Percentiles rank a stretch among this genome's conserved stretches.
Conservation (phyloP, 164 flowering plant genomes). For the Platanus orientalis region DNA sequence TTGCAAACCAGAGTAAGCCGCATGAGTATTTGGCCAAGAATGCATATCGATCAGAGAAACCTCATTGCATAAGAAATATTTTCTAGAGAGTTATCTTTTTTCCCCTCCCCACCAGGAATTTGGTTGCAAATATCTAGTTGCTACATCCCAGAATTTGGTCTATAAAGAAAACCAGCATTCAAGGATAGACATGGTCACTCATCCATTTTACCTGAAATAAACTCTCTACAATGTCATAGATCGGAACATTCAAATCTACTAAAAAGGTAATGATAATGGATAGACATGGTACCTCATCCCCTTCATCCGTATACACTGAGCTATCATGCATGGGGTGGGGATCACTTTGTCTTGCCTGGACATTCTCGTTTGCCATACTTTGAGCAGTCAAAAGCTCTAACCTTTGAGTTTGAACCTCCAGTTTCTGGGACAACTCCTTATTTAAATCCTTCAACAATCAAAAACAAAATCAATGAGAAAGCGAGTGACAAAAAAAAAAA, state of each 20-base stretch:
- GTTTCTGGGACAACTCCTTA: conserved; percentile 76
- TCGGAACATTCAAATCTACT: neutral
- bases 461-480: conserved; percentile 8
- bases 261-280: neutral
- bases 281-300: conserved; percentile 76
- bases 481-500: too few species aligned
- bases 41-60: too few species aligned
- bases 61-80: too few species aligned
- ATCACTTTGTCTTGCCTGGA: conserved; percentile 37
- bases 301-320: conserved; percentile 73
- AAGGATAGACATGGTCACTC: neutral
- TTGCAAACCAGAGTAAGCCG: too few species aligned
- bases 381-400: conserved; percentile 90
- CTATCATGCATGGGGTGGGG: conserved; percentile 33
- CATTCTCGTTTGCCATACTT: conserved; percentile 60
- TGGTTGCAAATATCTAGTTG: too few species aligned
- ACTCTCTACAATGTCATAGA: neutral
- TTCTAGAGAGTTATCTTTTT: too few species aligned
- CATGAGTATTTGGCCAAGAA: too few species aligned
- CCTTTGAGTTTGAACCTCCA: conserved; percentile 91
- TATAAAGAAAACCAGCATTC: too few species aligned
- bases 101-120: too few species aligned
- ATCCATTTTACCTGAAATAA: neutral
- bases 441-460: conserved; percentile 66
- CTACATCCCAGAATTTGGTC: too few species aligned